Percentiles rank a stretch among this genome's conserved stretches.
These are phyloP conservation scores for Tilletia walkeri DNA, from an alignment of 1,284 basidiomycete genomes.

Conservation along the genomic window DNA sequence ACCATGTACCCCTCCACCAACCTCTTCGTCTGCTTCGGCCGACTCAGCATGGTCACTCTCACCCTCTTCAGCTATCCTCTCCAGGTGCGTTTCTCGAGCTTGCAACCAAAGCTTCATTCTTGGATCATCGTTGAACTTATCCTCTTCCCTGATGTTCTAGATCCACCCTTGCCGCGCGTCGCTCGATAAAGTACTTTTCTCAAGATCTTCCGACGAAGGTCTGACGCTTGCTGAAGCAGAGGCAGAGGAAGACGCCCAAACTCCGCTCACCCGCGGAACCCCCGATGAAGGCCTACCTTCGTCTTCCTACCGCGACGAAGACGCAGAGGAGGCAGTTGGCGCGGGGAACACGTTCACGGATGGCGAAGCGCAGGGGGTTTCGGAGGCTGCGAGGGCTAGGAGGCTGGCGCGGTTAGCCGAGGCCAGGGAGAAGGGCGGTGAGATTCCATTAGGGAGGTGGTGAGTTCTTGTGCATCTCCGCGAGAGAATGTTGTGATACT, in stretches of 20 bases:
- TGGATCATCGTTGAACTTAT: too few relatives aligned
- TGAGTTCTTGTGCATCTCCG: background rate
- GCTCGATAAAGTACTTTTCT: slow-evolving; percentile 77
- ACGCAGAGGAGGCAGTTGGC: background rate
- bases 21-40: slow-evolving; percentile 85
- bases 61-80: slow-evolving; percentile 65
- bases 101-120: too few relatives aligned
- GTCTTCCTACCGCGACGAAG: background rate
- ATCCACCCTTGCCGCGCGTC: slow-evolving; percentile 84
- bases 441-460: slow-evolving; percentile 26
- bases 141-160: background rate
- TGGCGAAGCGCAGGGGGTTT: background rate
- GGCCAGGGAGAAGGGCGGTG: slow-evolving; percentile 1
- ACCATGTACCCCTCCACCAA: slow-evolving; percentile 79
- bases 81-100: slow-evolving; percentile 27
- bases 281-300: background rate
- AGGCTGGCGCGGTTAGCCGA: background rate
- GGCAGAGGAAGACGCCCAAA: background rate
- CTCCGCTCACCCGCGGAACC: too few relatives aligned
- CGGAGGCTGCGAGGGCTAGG: background rate
- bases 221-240: slow-evolving; percentile 21
- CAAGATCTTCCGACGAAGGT: slow-evolving; percentile 23
- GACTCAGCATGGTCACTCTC: slow-evolving; percentile 85
- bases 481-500: too few relatives aligned
- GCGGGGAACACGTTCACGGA: background rate